Evolutionary conservation across 495 filamentous ascomycete species (phyloP).

Genomic region (Haplographium delicatum): DNA sequence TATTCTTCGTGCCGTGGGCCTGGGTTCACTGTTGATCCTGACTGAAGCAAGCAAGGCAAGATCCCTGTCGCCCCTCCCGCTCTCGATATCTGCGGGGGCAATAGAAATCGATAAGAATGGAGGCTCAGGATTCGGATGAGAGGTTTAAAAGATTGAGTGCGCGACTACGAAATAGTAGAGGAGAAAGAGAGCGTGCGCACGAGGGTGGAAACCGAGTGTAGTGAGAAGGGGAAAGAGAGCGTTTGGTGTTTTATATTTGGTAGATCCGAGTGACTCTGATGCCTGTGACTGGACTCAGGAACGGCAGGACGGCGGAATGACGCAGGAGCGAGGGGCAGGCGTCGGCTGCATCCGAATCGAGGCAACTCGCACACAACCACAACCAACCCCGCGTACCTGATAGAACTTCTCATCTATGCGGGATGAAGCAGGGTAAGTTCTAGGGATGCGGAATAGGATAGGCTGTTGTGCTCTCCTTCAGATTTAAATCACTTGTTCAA

Average conservation of each 20-base stretch:
- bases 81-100: too few relatives aligned
- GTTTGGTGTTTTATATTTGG: slow-evolving; percentile 1
- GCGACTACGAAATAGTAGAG: not conserved
- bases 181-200: not conserved
- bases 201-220: not conserved
- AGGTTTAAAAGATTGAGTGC: not conserved
- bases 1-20: not conserved
- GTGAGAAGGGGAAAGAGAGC: not conserved
- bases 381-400: too few relatives aligned
- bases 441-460: too few relatives aligned
- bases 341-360: not conserved
- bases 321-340: slow-evolving; percentile 8
- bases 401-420: too few relatives aligned
- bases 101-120: too few relatives aligned
- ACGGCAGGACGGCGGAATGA: slow-evolving; percentile 5
- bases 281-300: too few relatives aligned
- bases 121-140: not conserved
- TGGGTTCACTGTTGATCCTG: too few relatives aligned
- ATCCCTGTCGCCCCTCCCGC: slow-evolving; percentile 8
- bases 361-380: too few relatives aligned
- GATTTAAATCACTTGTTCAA: not conserved
- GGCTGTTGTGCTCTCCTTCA: too few relatives aligned
- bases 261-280: too few relatives aligned
- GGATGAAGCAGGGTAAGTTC: too few relatives aligned
- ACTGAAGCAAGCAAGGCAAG: slow-evolving; percentile 12